Evolutionary conservation across 257 asterid genomes (phyloP).

Genomic region (Solanum corneliomulleri): DNA sequence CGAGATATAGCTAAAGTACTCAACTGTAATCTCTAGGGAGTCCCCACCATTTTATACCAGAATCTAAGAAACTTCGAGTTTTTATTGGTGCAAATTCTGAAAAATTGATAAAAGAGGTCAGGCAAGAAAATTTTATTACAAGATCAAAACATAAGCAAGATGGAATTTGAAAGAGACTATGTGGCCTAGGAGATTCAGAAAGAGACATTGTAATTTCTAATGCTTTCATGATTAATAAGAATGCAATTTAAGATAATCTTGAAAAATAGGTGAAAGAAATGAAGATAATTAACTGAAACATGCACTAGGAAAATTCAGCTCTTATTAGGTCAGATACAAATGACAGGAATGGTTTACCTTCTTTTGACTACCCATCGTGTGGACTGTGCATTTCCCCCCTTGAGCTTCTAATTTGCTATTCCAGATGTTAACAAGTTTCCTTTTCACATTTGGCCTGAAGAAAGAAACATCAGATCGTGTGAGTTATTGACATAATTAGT

Average conservation of each 20-base stretch:
- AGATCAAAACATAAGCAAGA: neutral
- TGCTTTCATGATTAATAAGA: neutral
- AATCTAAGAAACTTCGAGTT: neutral
- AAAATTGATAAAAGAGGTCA: neutral
- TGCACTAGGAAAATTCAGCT: neutral
- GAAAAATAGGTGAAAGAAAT: neutral
- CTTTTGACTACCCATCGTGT: too few species aligned
- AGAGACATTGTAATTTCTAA: neutral
- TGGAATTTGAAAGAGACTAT: neutral
- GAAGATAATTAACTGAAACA: neutral
- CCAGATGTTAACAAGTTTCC: too few species aligned
- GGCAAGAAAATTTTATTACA: neutral
- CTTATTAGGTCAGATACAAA: too few species aligned
- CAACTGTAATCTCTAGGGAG: neutral
- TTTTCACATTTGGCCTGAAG: too few species aligned
- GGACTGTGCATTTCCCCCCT: too few species aligned
- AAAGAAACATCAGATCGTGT: too few species aligned
- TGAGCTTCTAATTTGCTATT: too few species aligned
- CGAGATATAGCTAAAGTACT: neutral
- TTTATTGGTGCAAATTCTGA: neutral
- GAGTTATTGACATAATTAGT: too few species aligned
- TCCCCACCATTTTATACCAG: neutral
- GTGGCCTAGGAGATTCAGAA: too few species aligned
- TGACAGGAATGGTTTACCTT: too few species aligned
- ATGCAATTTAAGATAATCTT: neutral